phyloP scores from a whole-genome alignment of 495 filamentous ascomycete genomes.

The Chaetomium fimeti region DNA sequence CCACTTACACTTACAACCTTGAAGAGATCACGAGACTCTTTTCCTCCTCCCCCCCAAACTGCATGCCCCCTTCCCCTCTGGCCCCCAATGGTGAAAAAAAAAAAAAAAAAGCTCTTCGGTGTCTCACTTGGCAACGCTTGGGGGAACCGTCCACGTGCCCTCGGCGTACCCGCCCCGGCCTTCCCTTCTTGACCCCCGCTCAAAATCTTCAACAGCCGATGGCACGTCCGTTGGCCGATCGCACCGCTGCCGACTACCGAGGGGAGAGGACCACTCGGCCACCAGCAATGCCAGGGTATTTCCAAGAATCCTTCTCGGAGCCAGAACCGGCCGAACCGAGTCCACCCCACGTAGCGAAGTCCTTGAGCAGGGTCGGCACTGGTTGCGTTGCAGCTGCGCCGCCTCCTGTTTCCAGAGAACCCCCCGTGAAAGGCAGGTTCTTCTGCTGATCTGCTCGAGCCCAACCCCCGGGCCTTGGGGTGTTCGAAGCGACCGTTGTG shows the following conservation, averaged over 20 bases:
- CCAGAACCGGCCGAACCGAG: not conserved
- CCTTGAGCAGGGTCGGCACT: not conserved
- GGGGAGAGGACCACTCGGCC: not conserved
- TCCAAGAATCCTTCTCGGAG: not conserved
- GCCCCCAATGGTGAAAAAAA: too few species aligned
- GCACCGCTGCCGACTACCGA: slow-evolving; percentile 2
- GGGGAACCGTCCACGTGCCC: too few species aligned
- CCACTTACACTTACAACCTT: too few species aligned
- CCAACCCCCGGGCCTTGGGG: not conserved
- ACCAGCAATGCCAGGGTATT: not conserved
- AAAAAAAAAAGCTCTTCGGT: too few species aligned
- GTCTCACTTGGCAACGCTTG: too few species aligned
- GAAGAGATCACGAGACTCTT: too few species aligned
- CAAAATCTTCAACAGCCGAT: too few species aligned
- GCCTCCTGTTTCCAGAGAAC: not conserved
- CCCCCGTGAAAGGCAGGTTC: not conserved
- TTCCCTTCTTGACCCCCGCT: not conserved
- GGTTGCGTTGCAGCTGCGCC: not conserved
- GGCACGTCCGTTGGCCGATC: not conserved
- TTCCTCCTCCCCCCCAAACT: too few species aligned
- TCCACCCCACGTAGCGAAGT: not conserved
- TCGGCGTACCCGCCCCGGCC: not conserved
- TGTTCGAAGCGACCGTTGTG: not conserved
- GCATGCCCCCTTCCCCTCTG: too few species aligned
- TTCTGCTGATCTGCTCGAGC: not conserved